Evolutionary conservation across 768 basidiomycete species (phyloP), one percentile per base, ranked within the genome.

Genomic region (Lenzites betulinus): DNA sequence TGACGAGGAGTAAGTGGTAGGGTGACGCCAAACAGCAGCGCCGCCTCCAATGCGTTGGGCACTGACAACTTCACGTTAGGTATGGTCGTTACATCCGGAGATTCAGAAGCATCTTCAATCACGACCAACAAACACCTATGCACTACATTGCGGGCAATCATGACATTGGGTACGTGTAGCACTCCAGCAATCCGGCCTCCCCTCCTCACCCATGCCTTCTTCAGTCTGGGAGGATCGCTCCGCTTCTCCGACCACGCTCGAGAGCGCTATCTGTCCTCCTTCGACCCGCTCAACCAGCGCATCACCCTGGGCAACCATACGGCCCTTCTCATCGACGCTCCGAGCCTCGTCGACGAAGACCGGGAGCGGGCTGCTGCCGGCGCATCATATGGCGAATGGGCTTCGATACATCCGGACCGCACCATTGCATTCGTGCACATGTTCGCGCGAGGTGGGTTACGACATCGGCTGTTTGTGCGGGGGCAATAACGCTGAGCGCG

Each of bases 131-230:
- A 1, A 76, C 83, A 3, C 86, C 88, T 0, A 76, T 79, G 59
- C 88, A 87, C 72, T 89, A 85, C 69, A 80, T 95, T 28, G 89
- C 94, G 2, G 96, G 96, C 7, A 98, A 98, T 70, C 94, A 95
- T 69, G 96, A 98, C 67, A 79, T 90, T 35, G 92, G 90, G 85
- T 91, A 70, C 67, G 33, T 49, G 22, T 51, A 50, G 51, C 51
- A 41, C 48, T 9, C 23, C 44, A 39, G 20, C 35, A 22, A 52
- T 44, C 33, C n/a, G 33, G 63, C 42, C 30, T 4, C 30, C 30
- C 11, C 11, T 38, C 54, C 11, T 28, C 39, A 36, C 50, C 51
- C 8, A 62, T 52, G 25, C 25, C n/a, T 8, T 54, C 28, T 26
- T n/a, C 54, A 75, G 74, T 25, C 69, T 78, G 16, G 75, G 75